Conservation (phyloP, 768 basidiomycete genomes). For the Hypholoma sublateritium region DNA sequence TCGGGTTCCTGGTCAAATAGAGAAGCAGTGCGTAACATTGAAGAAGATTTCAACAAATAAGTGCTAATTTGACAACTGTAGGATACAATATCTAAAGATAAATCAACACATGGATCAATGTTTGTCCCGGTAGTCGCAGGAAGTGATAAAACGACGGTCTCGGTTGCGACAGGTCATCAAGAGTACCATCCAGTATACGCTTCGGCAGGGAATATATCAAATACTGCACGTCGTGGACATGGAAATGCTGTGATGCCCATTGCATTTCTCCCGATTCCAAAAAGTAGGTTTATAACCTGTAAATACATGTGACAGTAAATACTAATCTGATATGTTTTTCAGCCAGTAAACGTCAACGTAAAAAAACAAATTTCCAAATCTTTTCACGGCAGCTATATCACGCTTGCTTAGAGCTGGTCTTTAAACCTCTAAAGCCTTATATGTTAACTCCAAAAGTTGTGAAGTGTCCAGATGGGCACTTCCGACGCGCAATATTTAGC, state of each 20-base stretch:
- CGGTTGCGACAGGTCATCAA: constrained; percentile 36
- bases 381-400: constrained; percentile 30
- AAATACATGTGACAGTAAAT: constrained; percentile 10
- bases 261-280: constrained; percentile 35
- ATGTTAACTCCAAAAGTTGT: constrained; percentile 23
- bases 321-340: background rate
- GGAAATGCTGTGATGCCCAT: constrained; percentile 26
- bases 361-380: constrained; percentile 13
- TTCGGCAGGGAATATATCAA: constrained; percentile 27
- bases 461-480: constrained; percentile 33
- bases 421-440: constrained; percentile 11
- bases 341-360: constrained; percentile 18
- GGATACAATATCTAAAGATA: constrained; percentile 25
- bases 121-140: constrained; percentile 31
- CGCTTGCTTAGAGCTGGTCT: constrained; percentile 15
- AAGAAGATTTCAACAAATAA: too few species aligned
- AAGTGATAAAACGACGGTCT: constrained; percentile 43
- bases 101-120: constrained; percentile 28
- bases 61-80: too few species aligned
- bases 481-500: constrained; percentile 24
- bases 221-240: constrained; percentile 28
- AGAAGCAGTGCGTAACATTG: constrained; percentile 13
- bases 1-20: constrained; percentile 11
- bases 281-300: constrained; percentile 27
- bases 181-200: constrained; percentile 37